Conservation (phyloP, 345 rosid species). For the Xanthoceras sorbifolium region DNA sequence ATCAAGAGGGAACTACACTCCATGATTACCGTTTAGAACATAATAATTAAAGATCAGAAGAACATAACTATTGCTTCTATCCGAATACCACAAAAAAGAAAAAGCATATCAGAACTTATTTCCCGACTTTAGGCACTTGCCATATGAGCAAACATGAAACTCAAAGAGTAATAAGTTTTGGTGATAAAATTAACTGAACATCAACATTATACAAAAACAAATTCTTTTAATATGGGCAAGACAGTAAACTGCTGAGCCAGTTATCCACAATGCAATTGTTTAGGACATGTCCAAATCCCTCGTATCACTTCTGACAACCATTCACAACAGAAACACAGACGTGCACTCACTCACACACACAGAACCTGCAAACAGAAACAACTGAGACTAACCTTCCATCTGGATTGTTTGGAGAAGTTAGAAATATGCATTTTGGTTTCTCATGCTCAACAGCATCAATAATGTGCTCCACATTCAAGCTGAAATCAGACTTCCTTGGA, state of each 20-base stretch:
- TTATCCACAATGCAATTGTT: not conserved
- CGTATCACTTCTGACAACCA: not conserved
- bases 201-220: not conserved
- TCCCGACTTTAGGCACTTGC: not conserved
- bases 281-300: not conserved
- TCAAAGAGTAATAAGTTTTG: not conserved
- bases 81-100: not conserved
- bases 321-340: not conserved
- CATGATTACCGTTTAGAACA: not conserved
- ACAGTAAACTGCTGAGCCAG: not conserved
- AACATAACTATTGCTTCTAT: not conserved
- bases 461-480: slow-evolving; percentile 78
- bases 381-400: slow-evolving; percentile 73
- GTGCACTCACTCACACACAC: not conserved
- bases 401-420: slow-evolving; percentile 96
- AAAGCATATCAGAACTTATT: not conserved
- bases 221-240: not conserved
- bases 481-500: slow-evolving; percentile 81
- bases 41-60: not conserved
- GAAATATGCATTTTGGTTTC: slow-evolving; percentile 91
- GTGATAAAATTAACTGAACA: not conserved
- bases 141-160: not conserved
- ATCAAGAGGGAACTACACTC: not conserved
- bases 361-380: not conserved
- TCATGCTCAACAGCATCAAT: slow-evolving; percentile 62